phyloP scores from a whole-genome alignment of 2,329 filamentous ascomycete species.

The Phoma sp. region DNA sequence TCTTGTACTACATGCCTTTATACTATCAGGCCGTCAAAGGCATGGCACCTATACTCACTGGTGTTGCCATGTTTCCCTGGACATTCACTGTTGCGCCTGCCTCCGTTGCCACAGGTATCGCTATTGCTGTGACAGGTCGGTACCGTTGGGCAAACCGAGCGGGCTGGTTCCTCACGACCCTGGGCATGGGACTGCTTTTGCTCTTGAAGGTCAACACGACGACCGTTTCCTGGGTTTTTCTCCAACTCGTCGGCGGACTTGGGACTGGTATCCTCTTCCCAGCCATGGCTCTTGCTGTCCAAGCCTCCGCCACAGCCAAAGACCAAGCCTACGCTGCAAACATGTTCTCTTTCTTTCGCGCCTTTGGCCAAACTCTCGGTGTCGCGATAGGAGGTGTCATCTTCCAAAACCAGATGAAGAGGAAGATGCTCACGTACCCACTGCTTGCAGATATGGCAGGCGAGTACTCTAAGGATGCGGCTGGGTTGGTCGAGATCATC shows the following conservation, averaged over 20 bases:
- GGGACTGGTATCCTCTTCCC: conserved; percentile 72
- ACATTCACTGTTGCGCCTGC: conserved; percentile 69
- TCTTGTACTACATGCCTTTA: conserved; percentile 54
- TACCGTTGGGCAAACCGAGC: conserved; percentile 68
- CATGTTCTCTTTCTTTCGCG: conserved; percentile 72
- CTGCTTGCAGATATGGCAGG: conserved; percentile 57
- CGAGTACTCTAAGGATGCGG: conserved; percentile 64
- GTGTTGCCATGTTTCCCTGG: conserved; percentile 51
- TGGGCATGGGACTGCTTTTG: conserved; percentile 65
- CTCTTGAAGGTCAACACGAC: conserved; percentile 60
- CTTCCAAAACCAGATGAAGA: conserved; percentile 65
- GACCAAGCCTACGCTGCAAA: conserved; percentile 68
- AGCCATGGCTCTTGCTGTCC: conserved; percentile 67
- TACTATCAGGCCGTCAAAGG: conserved; percentile 53
- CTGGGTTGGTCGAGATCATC: conserved; percentile 66
- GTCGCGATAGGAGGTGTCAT: conserved; percentile 72
- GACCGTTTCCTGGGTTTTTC: conserved; percentile 64
- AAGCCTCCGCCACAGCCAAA: conserved; percentile 64
- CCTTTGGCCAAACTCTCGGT: conserved; percentile 70
- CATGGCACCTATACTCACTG: conserved; percentile 48
- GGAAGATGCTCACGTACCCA: conserved; percentile 58
- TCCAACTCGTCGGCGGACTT: conserved; percentile 67
- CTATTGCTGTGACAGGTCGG: conserved; percentile 62
- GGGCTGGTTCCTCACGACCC: conserved; percentile 67
- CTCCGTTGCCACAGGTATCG: conserved; percentile 61